These are phyloP conservation scores for Lactarius pseudohatsudake DNA, from an alignment of 768 basidiomycete species.

Conservation along the genomic window DNA sequence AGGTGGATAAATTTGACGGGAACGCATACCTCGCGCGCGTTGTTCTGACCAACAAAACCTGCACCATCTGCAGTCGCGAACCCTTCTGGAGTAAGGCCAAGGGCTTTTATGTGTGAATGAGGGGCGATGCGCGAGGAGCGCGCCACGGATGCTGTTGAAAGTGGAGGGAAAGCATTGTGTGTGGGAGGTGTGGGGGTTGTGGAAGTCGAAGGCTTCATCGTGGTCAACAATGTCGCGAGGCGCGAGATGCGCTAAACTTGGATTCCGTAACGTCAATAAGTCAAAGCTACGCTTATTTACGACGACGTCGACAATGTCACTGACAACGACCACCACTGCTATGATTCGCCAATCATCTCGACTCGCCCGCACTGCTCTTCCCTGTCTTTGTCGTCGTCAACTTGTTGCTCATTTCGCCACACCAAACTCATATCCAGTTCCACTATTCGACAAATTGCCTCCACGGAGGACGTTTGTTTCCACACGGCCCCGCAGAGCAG, in stretches of 20 bases:
- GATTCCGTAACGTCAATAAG: not conserved
- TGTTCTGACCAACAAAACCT: constrained; percentile 89
- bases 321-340: not conserved
- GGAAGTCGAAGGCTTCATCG: constrained; percentile 29
- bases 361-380: not conserved
- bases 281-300: not conserved
- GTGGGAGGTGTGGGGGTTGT: constrained; percentile 35
- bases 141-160: constrained; percentile 56
- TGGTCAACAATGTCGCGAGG: not conserved
- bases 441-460: not conserved
- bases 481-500: constrained; percentile 8
- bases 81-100: constrained; percentile 86
- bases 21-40: constrained; percentile 78
- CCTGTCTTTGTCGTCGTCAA: not conserved
- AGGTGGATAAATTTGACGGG: not conserved
- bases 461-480: constrained; percentile 16
- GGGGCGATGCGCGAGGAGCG: constrained; percentile 82
- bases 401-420: constrained; percentile 4
- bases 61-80: constrained; percentile 67
- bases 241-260: not conserved
- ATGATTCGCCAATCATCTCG: not conserved
- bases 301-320: not conserved
- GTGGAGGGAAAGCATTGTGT: constrained; percentile 73
- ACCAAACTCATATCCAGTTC: not conserved
- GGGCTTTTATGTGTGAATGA: constrained; percentile 96